Base-by-base conservation (phyloP, 352 stramenopile species). In the Peronospora farinosa region DNA sequence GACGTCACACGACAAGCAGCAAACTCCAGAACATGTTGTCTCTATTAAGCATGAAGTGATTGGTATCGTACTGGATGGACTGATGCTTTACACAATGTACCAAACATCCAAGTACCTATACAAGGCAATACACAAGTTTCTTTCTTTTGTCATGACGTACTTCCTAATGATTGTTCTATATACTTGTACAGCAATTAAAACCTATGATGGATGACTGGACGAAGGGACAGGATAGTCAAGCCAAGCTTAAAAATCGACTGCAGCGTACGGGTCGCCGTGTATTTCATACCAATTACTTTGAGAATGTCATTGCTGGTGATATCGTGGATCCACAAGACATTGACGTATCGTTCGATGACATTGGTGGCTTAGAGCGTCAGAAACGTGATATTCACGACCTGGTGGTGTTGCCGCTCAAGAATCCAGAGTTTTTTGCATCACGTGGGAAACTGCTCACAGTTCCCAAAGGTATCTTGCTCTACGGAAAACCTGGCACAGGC, bases 381-480 rank as follows among this genome's bases (percentile, higher is more conserved):
- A 98, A 98, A 68, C 76, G 88, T 42, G 94, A 98, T 67, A 95
- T 98, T 52, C 87, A 96, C 60, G 93, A 99, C 56, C 72, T 98
- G 23, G 91, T 97, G 5, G 87, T 99, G 73, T 69, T 98, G 30
- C 86, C 84, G 25, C 74, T 98, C 27, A 72, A 96, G 47, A 80
- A 78, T 31, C 93, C 94, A 7, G 85, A 97, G 64, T 84, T 97
- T 47, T 98, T 97, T 58, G 63, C 68, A n/a, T 73, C 76, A 11
- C 73, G 79, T n/a, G 83, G 75, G 16, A 95, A 90, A 30, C 59
- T 95, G 56, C 73, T 97, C 28, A 79, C 79, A 17, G 84, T 88
- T 16, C 92, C 92, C 2, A 93, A 92, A 60, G 78, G 78, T 13
- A 91, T 89, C 53, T 47, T 95, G 47, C 69, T 94, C 9, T 94